Evolutionary conservation across 2,329 filamentous ascomycete genomes (phyloP).

Genomic region (Tympanopsis confertula): DNA sequence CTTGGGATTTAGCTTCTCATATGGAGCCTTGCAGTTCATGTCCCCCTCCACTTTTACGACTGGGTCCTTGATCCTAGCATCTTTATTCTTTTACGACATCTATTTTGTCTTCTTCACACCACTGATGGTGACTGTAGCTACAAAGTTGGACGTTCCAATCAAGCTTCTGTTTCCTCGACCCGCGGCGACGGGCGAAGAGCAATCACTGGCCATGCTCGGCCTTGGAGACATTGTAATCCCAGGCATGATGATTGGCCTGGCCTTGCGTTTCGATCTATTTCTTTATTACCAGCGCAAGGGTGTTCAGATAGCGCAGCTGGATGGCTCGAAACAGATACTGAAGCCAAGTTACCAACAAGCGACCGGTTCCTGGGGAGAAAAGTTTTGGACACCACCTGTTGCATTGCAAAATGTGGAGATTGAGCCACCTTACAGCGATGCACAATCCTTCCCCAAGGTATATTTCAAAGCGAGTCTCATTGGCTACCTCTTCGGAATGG

Average conservation of each 20-base stretch:
- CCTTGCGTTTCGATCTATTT: conserved; percentile 53
- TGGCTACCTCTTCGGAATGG: conserved; percentile 50
- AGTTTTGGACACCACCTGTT: conserved; percentile 37
- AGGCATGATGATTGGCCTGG: conserved; percentile 53
- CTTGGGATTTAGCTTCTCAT: conserved; percentile 53
- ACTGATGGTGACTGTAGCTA: conserved; percentile 48
- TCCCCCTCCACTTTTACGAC: conserved; percentile 54
- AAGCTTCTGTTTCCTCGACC: conserved; percentile 56
- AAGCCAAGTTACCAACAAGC: conserved; percentile 16
- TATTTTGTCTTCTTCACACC: conserved; percentile 46
- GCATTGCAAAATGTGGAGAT: not conserved
- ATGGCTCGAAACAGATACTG: conserved; percentile 1
- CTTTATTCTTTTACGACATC: conserved; percentile 59
- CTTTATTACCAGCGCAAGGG: conserved; percentile 45
- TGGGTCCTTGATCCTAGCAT: conserved; percentile 44
- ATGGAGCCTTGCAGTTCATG: conserved; percentile 51
- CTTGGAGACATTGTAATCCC: conserved; percentile 56
- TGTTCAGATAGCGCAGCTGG: conserved; percentile 7
- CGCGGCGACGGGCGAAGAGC: conserved; percentile 4
- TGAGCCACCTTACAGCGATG: not conserved
- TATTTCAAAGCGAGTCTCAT: conserved; percentile 49
- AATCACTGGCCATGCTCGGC: conserved; percentile 43
- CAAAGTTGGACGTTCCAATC: conserved; percentile 53
- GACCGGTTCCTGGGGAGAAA: conserved; percentile 46
- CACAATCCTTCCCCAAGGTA: conserved; percentile 38